These are phyloP conservation scores for Chondrus crispus DNA, from an alignment of 23 red algal genomes.

Conservation along the genomic window DNA sequence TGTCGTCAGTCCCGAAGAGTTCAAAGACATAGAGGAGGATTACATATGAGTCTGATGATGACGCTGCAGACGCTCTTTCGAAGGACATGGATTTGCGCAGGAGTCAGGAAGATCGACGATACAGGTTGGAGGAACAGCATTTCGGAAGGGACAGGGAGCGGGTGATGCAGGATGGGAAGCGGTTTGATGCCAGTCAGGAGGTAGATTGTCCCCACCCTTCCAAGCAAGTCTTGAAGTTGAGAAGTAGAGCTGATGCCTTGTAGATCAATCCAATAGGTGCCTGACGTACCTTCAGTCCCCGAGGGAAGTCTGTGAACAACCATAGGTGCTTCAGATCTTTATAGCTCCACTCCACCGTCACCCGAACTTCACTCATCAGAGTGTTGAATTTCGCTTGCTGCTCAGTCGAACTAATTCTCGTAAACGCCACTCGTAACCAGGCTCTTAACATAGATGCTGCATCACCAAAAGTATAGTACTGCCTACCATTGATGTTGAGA, in stretches of 20 bases:
- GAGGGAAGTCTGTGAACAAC: background rate
- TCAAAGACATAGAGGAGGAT: no score
- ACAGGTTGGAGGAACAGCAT: no score
- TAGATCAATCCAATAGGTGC: background rate
- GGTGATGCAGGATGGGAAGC: no score
- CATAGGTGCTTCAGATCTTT: slow-evolving; percentile 26
- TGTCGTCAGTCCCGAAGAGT: no score
- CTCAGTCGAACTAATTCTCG: background rate
- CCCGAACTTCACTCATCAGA: background rate
- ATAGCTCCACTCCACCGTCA: slow-evolving; percentile 9
- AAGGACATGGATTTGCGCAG: no score
- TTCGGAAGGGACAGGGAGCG: no score
- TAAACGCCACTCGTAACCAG: slow-evolving; percentile 20
- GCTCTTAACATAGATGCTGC: background rate
- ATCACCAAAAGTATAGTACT: slow-evolving; percentile 10
- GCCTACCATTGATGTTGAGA: background rate
- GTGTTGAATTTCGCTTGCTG: background rate
- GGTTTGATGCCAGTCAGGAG: no score
- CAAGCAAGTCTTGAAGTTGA: background rate
- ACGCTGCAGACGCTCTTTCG: no score
- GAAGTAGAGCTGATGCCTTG: background rate
- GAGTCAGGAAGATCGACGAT: no score
- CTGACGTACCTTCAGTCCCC: background rate
- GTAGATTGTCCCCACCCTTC: background rate
- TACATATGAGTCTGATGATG: no score